A percentile compares a stretch with the other conserved stretches of the same genome.
These are phyloP conservation scores for Apiospora sp. DNA, from an alignment of 2,329 filamentous ascomycete species.

Conservation along the genomic window DNA sequence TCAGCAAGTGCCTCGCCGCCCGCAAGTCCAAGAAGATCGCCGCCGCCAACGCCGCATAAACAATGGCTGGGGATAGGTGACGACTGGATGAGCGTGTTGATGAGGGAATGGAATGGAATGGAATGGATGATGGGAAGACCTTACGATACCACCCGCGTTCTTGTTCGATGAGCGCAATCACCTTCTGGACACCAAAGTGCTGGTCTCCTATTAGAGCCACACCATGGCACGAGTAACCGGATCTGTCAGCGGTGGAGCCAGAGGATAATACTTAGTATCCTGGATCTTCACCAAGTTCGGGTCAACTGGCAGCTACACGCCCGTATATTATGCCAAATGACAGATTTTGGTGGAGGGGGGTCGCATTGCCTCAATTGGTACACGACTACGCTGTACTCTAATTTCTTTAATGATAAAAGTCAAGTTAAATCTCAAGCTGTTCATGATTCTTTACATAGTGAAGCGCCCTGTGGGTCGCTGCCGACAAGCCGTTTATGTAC, in stretches of 20 bases:
- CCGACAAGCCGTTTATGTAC: slow-evolving; percentile 27
- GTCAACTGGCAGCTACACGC: slow-evolving; percentile 9
- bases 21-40: slow-evolving; percentile 40
- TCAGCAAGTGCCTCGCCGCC: slow-evolving; percentile 40
- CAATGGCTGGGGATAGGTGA: neutral
- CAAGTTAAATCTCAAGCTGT: neutral
- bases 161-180: slow-evolving; percentile 7
- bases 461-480: neutral
- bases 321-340: slow-evolving; percentile 18
- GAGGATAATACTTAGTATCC: neutral
- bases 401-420: slow-evolving; percentile 26
- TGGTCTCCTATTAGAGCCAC: neutral
- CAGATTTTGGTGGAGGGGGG: slow-evolving; percentile 15
- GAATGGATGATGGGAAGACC: slow-evolving; percentile 28
- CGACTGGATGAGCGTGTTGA: slow-evolving; percentile 21
- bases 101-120: slow-evolving; percentile 26
- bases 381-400: slow-evolving; percentile 28
- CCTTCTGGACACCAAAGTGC: slow-evolving; percentile 12
- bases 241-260: neutral
- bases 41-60: slow-evolving; percentile 25
- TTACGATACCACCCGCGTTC: slow-evolving; percentile 29
- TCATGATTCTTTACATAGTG: neutral
- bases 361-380: slow-evolving; percentile 21
- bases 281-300: slow-evolving; percentile 10
- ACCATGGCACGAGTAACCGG: slow-evolving; percentile 2